phyloP scores from a whole-genome alignment of 169 alveolate species.

The Cryptosporidium viatorum region DNA sequence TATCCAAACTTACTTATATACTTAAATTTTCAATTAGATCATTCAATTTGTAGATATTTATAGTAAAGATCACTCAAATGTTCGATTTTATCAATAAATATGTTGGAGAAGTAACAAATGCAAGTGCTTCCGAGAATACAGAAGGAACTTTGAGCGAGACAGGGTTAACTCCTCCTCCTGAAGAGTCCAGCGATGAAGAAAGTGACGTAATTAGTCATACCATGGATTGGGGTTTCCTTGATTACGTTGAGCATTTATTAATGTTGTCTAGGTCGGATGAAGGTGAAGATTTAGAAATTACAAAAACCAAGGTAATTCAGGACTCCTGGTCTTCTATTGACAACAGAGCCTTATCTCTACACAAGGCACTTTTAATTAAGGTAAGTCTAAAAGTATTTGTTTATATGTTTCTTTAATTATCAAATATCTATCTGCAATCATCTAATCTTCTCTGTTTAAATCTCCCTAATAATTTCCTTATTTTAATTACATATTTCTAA shows the following conservation, averaged over 20 bases:
- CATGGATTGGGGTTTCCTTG: constrained; percentile 69
- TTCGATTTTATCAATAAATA: constrained; percentile 58
- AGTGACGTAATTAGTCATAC: constrained; percentile 63
- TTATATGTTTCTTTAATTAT: not conserved
- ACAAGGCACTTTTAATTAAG: constrained; percentile 44
- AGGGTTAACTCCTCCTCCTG: constrained; percentile 43
- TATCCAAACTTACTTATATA: not conserved
- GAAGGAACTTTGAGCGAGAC: constrained; percentile 47
- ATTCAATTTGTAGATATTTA: no score
- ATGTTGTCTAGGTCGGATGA: constrained; percentile 59
- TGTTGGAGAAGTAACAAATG: constrained; percentile 18
- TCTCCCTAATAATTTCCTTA: not conserved
- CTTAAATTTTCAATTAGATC: no score
- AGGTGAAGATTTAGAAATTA: constrained; percentile 32
- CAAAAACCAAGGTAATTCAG: constrained; percentile 48
- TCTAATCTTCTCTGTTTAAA: no score
- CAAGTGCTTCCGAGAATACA: not conserved
- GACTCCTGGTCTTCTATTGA: constrained; percentile 58
- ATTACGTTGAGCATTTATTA: constrained; percentile 62
- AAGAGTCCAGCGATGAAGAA: constrained; percentile 49
- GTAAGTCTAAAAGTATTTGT: not conserved
- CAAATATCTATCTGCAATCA: not conserved
- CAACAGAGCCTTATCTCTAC: constrained; percentile 44
- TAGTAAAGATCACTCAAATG: constrained; percentile 8
- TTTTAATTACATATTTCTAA: not conserved